Base-by-base conservation (phyloP, 1,139 yeast species). In the Petasospora fabianii region DNA sequence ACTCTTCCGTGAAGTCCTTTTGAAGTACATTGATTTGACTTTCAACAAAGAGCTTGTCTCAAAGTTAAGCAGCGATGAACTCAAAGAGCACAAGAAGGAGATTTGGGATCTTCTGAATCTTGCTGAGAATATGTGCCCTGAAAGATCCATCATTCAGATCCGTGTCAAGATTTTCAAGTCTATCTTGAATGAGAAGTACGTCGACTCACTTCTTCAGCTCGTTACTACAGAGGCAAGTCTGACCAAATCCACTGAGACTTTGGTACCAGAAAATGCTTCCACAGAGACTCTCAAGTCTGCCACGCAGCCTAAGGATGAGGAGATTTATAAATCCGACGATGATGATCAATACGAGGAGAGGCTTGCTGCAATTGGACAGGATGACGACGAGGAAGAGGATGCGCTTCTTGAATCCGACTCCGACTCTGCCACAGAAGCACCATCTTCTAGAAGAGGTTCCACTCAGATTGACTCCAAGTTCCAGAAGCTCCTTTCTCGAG, bases 1-100 rank as follows among this genome's bases (percentile, higher is more conserved):
- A 35, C 42, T 58, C 29, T 59, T 59, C 39, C 52, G 60, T 30
- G 56, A 58, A 34, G 57, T 58, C n/a, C 31, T 58, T 27, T 41
- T 58, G 16, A 51, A 50, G 14, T 52, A 53, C 22, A 48, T 47
- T 18, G 47, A 47, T 16, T 46, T 59, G 39, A 58, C 60, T 14
- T 52, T 59, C 38, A 56, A 50, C 17, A 48, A 51, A 30, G 45
- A 46, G 9, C 30, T 30, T 6, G 39, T 50, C 6, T 21, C 50
- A 15, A 42, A 44, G 21, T 28, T 51, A 31, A 49, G 43, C 29
- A 46, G 40, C 32, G 54, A 44, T 6, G 50, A 51, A 34, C 29
- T 51, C 19, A 48, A 45, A 19, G 51, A 50, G 27, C 32, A 38
- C 6, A 55, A 53, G 34, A 49, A 49, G 36, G 61, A 58, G 12